Base-by-base conservation (phyloP, 306 rosid species). In the Vachellia collinsii region DNA sequence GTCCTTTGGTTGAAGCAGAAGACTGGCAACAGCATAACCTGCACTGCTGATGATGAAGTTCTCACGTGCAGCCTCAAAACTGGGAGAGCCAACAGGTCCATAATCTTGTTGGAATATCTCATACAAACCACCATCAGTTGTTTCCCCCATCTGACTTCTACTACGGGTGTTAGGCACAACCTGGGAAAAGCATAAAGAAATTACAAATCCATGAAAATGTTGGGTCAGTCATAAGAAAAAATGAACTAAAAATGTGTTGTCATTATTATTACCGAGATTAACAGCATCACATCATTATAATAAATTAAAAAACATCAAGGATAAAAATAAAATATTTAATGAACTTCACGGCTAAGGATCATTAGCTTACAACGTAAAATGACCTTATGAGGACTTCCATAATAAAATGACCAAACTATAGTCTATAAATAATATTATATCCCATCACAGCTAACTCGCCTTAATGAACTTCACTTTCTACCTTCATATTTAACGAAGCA, bases 21-120 rank as follows among this genome's bases (percentile, higher is more conserved):
- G 93, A 80, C 99, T 93, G 68, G 98, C 98, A 65, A 95, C 99
- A 23, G 98, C 99, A 90, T 95, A 95, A 83, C 99, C 99, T 36
- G 99, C 98, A 78, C 99, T 91, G 84, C 99, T 95, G 54, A 91
- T 23, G 74, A 95, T 93, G 77, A 95, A 95, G 84, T 95, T 95
- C 85, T 95, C 96, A 54, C 98, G 99, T 1, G 99, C 99, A 70
- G 94, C 90, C 88, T 95, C 99, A 67, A 95, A 95, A 77, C 80
- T 87, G 34, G 89, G 61, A 83, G 74, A 70, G 56, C 74, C 56
- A 44, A 70, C 74, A 75, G 99, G 96, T 36, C 99, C 98, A 5
- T 80, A 91, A 83, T 70, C 74, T 70, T 95, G 99, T 72, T 95
- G 98, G 84, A 95, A 95, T 84, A 95, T 91, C 91, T 95, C 99